phyloP scores from a whole-genome alignment of 148 eudicot species.

The Bassia scoparia region DNA sequence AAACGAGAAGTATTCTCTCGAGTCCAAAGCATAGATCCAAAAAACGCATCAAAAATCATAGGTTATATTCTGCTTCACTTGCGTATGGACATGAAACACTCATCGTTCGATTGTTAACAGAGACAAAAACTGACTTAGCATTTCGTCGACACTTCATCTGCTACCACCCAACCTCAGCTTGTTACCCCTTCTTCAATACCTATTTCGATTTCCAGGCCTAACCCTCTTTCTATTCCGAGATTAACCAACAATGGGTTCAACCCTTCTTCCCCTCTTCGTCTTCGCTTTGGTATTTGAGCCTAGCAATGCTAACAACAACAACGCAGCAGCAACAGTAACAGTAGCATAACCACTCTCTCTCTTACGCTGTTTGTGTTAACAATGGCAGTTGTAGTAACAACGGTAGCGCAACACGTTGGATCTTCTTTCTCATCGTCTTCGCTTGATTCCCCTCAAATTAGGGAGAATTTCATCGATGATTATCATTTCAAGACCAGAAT shows the following conservation, averaged over 20 bases:
- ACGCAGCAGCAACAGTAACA: too few relatives aligned
- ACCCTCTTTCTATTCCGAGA: conserved; percentile 45
- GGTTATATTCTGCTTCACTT: conserved; percentile 58
- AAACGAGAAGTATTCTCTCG: conserved; percentile 43
- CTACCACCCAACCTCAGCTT: conserved; percentile 19
- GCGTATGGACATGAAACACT: conserved; percentile 58
- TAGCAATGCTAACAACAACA: conserved; percentile 12
- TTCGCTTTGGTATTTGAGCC: conserved; percentile 46
- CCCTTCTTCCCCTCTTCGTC: conserved; percentile 55
- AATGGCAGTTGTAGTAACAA: conserved; percentile 22
- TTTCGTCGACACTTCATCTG: conserved; percentile 43
- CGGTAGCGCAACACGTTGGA: too few relatives aligned
- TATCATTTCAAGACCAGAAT: conserved; percentile 31
- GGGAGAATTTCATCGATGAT: conserved; percentile 23
- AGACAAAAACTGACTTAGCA: conserved; percentile 42
- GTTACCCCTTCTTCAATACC: conserved; percentile 33
- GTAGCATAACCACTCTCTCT: conserved; percentile 24
- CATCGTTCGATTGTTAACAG: conserved; percentile 41
- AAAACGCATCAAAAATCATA: conserved; percentile 66
- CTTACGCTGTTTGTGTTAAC: conserved; percentile 62
- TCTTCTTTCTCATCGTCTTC: conserved; percentile 33
- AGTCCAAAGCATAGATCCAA: conserved; percentile 65
- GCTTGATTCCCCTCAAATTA: conserved; percentile 27
- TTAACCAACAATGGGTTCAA: conserved; percentile 48
- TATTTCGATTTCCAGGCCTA: conserved; percentile 42